These are phyloP conservation scores for Syncephalis plumigaleata DNA, from an alignment of 371 early-diverging fungal genomes.

Conservation along the genomic window DNA sequence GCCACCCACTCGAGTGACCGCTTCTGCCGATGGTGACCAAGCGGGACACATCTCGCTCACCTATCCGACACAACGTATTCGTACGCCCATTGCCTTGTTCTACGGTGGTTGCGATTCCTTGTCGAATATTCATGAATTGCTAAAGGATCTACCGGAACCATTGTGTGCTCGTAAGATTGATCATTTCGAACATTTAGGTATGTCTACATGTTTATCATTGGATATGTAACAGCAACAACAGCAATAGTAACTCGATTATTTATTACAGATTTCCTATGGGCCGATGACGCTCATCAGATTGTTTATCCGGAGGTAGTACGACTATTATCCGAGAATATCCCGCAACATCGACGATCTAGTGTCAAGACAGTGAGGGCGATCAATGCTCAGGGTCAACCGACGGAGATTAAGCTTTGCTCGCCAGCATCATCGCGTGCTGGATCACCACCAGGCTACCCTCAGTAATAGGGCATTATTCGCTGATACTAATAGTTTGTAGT, in stretches of 20 bases:
- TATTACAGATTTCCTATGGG: constrained; percentile 72
- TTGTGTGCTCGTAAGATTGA: constrained; percentile 40
- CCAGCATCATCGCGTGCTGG: too few species aligned
- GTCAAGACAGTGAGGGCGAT: too few species aligned
- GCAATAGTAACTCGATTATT: too few species aligned
- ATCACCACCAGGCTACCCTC: too few species aligned
- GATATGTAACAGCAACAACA: too few species aligned
- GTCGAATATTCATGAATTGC: constrained; percentile 45
- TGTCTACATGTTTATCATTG: background rate
- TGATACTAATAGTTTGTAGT: too few species aligned
- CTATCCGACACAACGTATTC: constrained; percentile 70
- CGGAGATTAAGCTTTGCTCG: too few species aligned
- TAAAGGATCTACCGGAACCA: constrained; percentile 33
- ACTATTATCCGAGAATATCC: background rate
- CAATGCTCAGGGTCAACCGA: too few species aligned
- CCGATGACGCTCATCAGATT: constrained; percentile 15
- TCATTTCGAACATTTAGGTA: constrained; percentile 55
- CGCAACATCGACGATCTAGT: too few species aligned
- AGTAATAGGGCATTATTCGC: too few species aligned
- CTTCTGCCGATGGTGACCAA: constrained; percentile 12
- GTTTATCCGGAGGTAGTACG: background rate
- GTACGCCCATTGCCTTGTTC: constrained; percentile 73
- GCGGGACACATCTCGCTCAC: constrained; percentile 30
- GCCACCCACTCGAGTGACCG: constrained; percentile 34
- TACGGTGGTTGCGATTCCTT: constrained; percentile 79